Base-by-base conservation (phyloP, 78 protist genomes). In the Speleostelium caveatum region DNA sequence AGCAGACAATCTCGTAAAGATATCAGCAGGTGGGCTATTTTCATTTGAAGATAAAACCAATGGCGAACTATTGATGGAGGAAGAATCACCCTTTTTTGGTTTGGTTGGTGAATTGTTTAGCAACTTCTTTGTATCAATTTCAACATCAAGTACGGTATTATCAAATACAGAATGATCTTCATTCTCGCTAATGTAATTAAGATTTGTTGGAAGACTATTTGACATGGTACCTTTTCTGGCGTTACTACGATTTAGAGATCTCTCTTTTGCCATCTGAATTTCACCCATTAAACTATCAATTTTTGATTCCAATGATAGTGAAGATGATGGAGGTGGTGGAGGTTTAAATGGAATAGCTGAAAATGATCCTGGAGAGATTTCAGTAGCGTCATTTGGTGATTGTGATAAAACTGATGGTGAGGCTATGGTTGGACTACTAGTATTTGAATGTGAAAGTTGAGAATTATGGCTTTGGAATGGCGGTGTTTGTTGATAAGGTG, bases 1-100 rank as follows among this genome's bases (percentile, higher is more conserved):
- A 30, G 73, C 45, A 32, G 91, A 60, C 55, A 83, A n/a, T 71
- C 91, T 67, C 1, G 91, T 60, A 60, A 69, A 83, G 12, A 83
- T 79, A 83, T 83, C 91, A 59, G 59, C 51, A 10, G 28, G 16
- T 30, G 5, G 6, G 10, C 53, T 45, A 45, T 45, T 45, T 45
- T 45, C n/a, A 45, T 45, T 45, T 14, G 30, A 38, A 28, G 35
- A 41, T 10, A 45, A 3, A 5, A 51, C 30, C 5, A 45, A 42
- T 24, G 22, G n/a, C 2, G 75, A 24, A n/a, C 30, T 58, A 19
- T 19, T 14, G 7, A 19, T 5, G 8, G 10, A 19, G 36, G 55
- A 21, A n/a, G n/a, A n/a, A n/a, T n/a, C n/a, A n/a, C n/a, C n/a
- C 53, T 45, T 45, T 45, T 45, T 45, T 14, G 53, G 10, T 35